Evolutionary conservation across 2,329 filamentous ascomycete species (phyloP), one percentile per base, ranked within the genome.

Genomic region (Fusarium mangiferae): DNA sequence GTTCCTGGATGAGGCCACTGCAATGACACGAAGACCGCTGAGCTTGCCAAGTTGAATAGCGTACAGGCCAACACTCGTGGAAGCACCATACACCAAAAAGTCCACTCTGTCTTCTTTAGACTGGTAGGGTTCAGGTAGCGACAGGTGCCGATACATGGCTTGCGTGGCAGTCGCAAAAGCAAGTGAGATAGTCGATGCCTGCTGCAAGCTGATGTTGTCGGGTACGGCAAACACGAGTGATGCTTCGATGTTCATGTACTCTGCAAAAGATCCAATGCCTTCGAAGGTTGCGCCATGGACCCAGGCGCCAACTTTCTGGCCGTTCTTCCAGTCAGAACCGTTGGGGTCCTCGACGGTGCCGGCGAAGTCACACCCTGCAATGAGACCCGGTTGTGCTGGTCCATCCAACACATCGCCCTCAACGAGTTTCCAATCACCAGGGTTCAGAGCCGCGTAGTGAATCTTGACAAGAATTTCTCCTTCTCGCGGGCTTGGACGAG

Each of bases 351-450:
- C 48, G 14, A 68, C 14, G 0, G 26, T 68, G 2, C 66, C 66
- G 1, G 66, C 33, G 3, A 68, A 68, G 38, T 68, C 66, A 11
- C 65, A 68, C 9, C 66, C 66, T 20, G 28, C 56, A 13, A 68
- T 56, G 8, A 68, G 48, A 7, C 64, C 64, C 4, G 33, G 11
- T 2, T 18, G 15, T 18, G 42, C 38, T 44, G 48, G 17, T 6
- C 62, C 61, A 11, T 14, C 38, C 7, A 63, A 11, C 0, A 68
- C 57, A 12, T 46, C 38, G 2, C 66, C 66, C 35, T 69, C n/a
- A 2, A 69, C 65, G 1, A 68, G 48, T 14, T 63, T 68, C 66
- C 65, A 68, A 18, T 69, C 66, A 28, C 48, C 66, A 3, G 66
- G 66, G 4, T 68, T 69, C 2, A 68, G 5, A 7, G 64, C 66